Base-by-base conservation (phyloP, 2,329 filamentous ascomycete species). In the Alternaria longipes region DNA sequence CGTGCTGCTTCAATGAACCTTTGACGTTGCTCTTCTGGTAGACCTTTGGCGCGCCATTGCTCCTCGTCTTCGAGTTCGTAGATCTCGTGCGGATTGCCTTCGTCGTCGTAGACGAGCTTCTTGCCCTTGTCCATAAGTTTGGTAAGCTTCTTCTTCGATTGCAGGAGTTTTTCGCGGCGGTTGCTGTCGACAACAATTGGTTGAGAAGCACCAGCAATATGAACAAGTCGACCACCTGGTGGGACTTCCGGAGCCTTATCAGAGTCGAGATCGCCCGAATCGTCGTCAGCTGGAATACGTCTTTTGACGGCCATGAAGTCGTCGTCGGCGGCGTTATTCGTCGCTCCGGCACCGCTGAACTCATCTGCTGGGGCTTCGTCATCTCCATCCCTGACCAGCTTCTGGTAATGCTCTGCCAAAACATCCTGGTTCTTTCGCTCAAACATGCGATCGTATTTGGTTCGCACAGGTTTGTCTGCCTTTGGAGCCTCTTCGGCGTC, bases 381-480 rank as follows among this genome's bases (percentile, higher is more conserved):
- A 3, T 80, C 74, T 24, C 79, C 81, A 41, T 83, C 81, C 52
- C 86, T 88, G 62, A 98, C 89, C 65, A 99, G 86, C 74, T 94
- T 97, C 61, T 89, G 88, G 83, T 97, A 98, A 80, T 99, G 95
- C 57, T 90, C 89, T n/a, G 94, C 94, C 66, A 99, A 81, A 32
- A 99, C 91, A 75, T 97, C 94, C 80, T 98, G 94, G 80, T 99
- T 99, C 70, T 91, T 91, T 62, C 95, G 87, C 82, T 97, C 94
- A 79, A 98, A 97, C 95, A 99, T 98, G 70, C 93, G 90, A 79
- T 99, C 93, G 77, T 97, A 96, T 79, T 97, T 98, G 32, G 96
- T 99, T 63, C 93, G 88, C 18, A 97, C 92, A 80, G 89, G 88
- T 77, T 87, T 88, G 62, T 83, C 81, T 67, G 83, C 77, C 72